Base-by-base conservation (phyloP, 2,329 filamentous ascomycete species). In the Talaromyces albobiverticillius region DNA sequence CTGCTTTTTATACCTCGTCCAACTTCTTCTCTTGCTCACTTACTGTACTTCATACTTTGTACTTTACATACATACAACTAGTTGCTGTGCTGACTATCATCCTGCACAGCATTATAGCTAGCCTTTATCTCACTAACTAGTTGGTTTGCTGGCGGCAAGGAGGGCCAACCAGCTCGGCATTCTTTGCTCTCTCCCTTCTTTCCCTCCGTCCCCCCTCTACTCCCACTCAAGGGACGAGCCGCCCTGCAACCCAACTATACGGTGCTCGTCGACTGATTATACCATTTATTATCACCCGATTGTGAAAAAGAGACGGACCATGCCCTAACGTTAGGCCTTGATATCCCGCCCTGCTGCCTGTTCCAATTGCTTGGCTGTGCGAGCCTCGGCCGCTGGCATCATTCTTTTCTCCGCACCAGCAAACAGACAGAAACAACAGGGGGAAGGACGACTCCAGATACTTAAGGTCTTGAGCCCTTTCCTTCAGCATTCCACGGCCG, bases 401-500 rank as follows among this genome's bases (percentile, higher is more conserved):
- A 23, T 60, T 55, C 54, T 59, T 10, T 61, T 49, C 60, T 59
- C 57, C 46, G 40, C 46, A 49, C 45, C 25, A 49, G 31, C 46
- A 32, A 22, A 20, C 47, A 41, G 45, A 36, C 22, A 42, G 14
- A 42, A 22, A 29, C n/a, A 11, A 23, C 23, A 29, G 20, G 41
- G 47, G 11, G 38, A 46, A 13, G 42, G 18, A 7, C n/a, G n/a
- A 59, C 55, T 48, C 25, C 47, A 59, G 54, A 59, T 62, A 59
- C 56, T 60, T 60, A 58, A 58, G n/a, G 53, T 58, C 56, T 59
- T 60, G 57, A 57, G 50, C 55, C 54, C 59, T 59, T 54, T 51
- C 54, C 51, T 58, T 60, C 41, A 62, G 60, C 67, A 71, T 70
- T 69, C 67, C 62, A 63, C 56, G 58, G 56, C 48, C 23, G 26